phyloP scores from a whole-genome alignment of 495 filamentous ascomycete genomes.

The Achaetomiella virescens region DNA sequence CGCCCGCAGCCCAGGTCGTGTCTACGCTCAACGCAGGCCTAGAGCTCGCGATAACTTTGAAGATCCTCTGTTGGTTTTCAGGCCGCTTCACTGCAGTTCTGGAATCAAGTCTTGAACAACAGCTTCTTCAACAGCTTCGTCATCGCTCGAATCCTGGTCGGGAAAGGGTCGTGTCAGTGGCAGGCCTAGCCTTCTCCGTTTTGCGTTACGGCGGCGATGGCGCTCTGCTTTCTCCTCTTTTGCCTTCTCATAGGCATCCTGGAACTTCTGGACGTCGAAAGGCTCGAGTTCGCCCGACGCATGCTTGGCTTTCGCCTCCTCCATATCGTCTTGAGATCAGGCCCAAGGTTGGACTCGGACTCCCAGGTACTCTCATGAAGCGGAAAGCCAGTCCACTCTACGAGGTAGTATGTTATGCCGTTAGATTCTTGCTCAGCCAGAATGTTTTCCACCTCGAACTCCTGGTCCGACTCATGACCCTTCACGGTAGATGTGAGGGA shows the following conservation, averaged over 20 bases:
- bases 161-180: conserved; percentile 20
- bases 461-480: conserved; percentile 37
- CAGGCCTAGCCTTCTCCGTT: conserved; percentile 35
- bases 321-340: conserved; percentile 46
- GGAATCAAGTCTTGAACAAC: background rate
- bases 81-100: background rate
- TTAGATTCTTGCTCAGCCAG: conserved; percentile 44
- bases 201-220: conserved; percentile 44
- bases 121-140: conserved; percentile 17
- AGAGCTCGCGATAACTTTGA: background rate
- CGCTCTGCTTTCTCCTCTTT: conserved; percentile 33
- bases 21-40: background rate
- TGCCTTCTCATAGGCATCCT: conserved; percentile 27
- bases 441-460: conserved; percentile 46
- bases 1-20: background rate
- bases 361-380: conserved; percentile 59
- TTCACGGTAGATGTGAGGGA: conserved; percentile 56
- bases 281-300: conserved; percentile 29
- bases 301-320: conserved; percentile 43
- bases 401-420: conserved; percentile 47
- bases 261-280: conserved; percentile 48
- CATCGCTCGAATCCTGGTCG: conserved; percentile 12
- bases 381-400: conserved; percentile 62
- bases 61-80: conserved; percentile 2
- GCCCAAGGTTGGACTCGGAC: conserved; percentile 47